Percentiles rank a stretch among this genome's conserved stretches.
These are phyloP conservation scores for Colletotrichum liriopes DNA, from an alignment of 2,329 filamentous ascomycete genomes.

Conservation along the genomic window DNA sequence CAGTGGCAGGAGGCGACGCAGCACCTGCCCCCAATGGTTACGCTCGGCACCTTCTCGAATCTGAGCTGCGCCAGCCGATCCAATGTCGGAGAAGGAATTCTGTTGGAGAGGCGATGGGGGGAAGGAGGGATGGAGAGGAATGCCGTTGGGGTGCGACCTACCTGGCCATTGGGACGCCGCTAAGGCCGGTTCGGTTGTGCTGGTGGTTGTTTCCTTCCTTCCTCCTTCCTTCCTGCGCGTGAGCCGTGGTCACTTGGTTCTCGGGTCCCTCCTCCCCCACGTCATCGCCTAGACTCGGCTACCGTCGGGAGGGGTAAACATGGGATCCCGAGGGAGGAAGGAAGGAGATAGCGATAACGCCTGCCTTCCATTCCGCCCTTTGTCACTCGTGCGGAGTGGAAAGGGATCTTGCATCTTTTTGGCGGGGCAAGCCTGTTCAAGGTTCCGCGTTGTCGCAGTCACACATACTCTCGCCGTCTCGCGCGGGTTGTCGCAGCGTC, in stretches of 20 bases:
- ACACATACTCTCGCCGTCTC: neutral
- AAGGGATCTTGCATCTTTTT: neutral
- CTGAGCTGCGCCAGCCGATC: constrained; percentile 10
- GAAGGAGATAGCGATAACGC: constrained; percentile 37
- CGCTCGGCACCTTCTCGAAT: constrained; percentile 36
- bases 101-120: constrained; percentile 13
- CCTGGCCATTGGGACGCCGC: constrained; percentile 10
- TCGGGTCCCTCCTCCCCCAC: constrained; percentile 9
- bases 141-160: neutral
- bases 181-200: neutral
- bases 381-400: neutral
- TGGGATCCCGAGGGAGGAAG: neutral
- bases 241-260: neutral
- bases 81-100: constrained; percentile 28
- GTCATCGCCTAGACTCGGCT: constrained; percentile 41
- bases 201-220: neutral
- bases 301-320: constrained; percentile 32
- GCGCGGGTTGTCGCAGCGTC: neutral
- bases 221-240: neutral
- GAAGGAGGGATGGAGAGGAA: neutral
- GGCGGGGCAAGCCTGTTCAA: neutral
- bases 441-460: neutral
- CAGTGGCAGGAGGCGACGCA: constrained; percentile 2
- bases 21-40: constrained; percentile 34
- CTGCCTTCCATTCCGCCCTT: constrained; percentile 29